phyloP scores from a whole-genome alignment of 768 basidiomycete species.

The Sarcodon aspratus region DNA sequence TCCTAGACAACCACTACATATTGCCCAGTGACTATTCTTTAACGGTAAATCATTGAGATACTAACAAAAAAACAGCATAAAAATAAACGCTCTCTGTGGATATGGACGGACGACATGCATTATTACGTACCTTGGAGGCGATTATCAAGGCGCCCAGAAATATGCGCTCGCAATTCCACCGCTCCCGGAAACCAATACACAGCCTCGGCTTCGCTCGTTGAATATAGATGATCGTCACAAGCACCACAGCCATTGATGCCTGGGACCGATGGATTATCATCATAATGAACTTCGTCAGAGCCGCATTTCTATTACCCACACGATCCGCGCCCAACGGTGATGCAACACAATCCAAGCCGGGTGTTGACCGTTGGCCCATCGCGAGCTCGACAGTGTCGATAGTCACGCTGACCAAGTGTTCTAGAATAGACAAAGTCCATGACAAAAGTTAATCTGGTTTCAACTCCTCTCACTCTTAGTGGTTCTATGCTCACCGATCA shows the following conservation, averaged over 20 bases:
- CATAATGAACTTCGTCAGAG: conserved; percentile 51
- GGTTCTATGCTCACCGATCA: conserved; percentile 45
- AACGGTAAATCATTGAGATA: conserved; percentile 84
- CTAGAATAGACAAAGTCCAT: conserved; percentile 22
- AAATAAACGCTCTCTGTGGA: not conserved
- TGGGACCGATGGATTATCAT: conserved; percentile 66
- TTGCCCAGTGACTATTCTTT: conserved; percentile 86
- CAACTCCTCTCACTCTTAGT: not conserved
- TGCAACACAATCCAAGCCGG: conserved; percentile 35
- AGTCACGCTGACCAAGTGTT: conserved; percentile 59
- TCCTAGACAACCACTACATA: conserved; percentile 72
- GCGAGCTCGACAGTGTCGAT: conserved; percentile 68
- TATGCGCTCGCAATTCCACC: conserved; percentile 84
- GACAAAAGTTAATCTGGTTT: not conserved
- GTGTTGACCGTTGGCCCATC: conserved; percentile 33
- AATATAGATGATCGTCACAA: conserved; percentile 68
- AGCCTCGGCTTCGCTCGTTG: conserved; percentile 67
- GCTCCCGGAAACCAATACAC: conserved; percentile 69
- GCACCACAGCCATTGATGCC: conserved; percentile 55
- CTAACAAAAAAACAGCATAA: conserved; percentile 18
- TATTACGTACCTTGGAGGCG: conserved; percentile 59
- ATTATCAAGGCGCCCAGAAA: conserved; percentile 82
- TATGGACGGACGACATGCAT: conserved; percentile 2
- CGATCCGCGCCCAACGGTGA: conserved; percentile 17
- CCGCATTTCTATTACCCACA: conserved; percentile 38